These are phyloP conservation scores for Colletotrichum spaethianum DNA, from an alignment of 2,329 filamentous ascomycete genomes.

Conservation along the genomic window DNA sequence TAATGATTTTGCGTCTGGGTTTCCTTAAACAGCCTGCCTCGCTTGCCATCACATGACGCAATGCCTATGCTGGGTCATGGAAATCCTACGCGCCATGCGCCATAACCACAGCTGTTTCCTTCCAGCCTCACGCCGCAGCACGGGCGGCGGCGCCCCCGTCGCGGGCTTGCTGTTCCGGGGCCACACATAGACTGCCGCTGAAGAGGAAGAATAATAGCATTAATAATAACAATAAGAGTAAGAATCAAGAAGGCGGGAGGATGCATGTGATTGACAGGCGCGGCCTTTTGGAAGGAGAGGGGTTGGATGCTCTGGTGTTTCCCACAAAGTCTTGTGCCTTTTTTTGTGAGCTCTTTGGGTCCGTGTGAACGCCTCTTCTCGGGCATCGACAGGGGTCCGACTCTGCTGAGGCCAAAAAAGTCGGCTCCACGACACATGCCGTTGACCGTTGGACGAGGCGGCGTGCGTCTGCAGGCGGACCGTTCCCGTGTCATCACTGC, in stretches of 20 bases:
- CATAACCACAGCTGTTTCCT: slow-evolving; percentile 6
- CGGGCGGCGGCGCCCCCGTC: background rate
- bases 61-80: slow-evolving; percentile 33
- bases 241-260: too few relatives aligned
- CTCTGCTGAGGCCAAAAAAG: slow-evolving; percentile 13
- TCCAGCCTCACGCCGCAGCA: slow-evolving; percentile 14
- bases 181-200: background rate
- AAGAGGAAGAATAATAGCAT: background rate
- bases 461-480: slow-evolving; percentile 25
- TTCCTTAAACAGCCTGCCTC: background rate
- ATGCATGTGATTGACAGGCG: background rate
- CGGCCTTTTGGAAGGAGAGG: background rate
- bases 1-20: slow-evolving; percentile 16
- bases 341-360: background rate
- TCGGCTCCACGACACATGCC: slow-evolving; percentile 6
- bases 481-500: slow-evolving; percentile 32
- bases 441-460: slow-evolving; percentile 23
- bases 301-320: background rate
- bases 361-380: slow-evolving; percentile 3
- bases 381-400: slow-evolving; percentile 3
- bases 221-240: too few relatives aligned
- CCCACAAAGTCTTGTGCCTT: background rate
- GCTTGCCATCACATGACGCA: slow-evolving; percentile 36
- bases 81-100: slow-evolving; percentile 27
- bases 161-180: background rate